Evolutionary conservation across 805 yeast species (phyloP).

Genomic region (Dipodascus albidus): DNA sequence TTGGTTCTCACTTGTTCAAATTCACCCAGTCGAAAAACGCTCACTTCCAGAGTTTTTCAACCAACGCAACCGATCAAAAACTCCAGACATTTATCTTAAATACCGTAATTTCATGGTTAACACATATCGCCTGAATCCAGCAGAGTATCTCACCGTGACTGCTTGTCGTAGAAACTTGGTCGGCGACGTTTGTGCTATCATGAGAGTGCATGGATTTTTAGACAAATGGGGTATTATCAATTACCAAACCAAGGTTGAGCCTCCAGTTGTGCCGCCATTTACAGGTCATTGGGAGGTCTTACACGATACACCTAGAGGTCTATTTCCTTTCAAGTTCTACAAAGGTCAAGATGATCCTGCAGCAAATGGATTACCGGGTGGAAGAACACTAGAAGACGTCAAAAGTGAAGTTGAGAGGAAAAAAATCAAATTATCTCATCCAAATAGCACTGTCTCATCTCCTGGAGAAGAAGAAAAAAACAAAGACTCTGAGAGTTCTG

Average conservation of each 20-base stretch:
- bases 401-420: constrained; percentile 8
- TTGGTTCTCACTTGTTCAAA: constrained; percentile 69
- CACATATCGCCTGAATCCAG: constrained; percentile 78
- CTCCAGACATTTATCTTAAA: constrained; percentile 68
- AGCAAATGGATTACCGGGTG: constrained; percentile 3
- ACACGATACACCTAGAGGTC: constrained; percentile 83
- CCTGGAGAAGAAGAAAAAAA: constrained; percentile 9
- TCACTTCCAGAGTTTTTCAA: constrained; percentile 84
- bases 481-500: constrained; percentile 25
- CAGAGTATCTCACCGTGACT: constrained; percentile 79
- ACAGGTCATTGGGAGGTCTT: constrained; percentile 68
- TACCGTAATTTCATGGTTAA: constrained; percentile 85
- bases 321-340: constrained; percentile 82
- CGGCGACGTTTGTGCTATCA: constrained; percentile 82
- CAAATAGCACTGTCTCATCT: background rate
- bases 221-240: constrained; percentile 90
- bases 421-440: background rate
- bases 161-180: constrained; percentile 84
- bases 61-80: constrained; percentile 49
- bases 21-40: constrained; percentile 69
- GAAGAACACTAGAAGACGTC: constrained; percentile 8
- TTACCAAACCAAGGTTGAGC: constrained; percentile 29
- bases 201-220: constrained; percentile 73
- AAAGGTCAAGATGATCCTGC: constrained; percentile 45
- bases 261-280: constrained; percentile 52